Percentiles rank a stretch among this genome's conserved stretches.
phyloP scores from a whole-genome alignment of 2,329 filamentous ascomycete genomes.

The Anisogramma anomala region DNA sequence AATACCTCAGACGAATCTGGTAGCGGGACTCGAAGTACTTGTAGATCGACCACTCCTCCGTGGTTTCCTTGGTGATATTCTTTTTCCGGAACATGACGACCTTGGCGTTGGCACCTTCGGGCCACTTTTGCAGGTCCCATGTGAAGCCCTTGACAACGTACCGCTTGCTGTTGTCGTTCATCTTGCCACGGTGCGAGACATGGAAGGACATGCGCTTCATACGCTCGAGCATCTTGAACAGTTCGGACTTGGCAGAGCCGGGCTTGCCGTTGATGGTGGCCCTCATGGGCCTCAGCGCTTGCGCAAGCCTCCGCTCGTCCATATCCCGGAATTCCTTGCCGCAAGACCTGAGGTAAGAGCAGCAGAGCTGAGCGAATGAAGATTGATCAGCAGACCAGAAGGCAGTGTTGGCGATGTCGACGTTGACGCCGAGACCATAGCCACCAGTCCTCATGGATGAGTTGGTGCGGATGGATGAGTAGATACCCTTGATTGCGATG shows the following conservation, averaged over 20 bases:
- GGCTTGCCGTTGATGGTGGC: neutral
- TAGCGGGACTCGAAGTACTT: constrained; percentile 49
- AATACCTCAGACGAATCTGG: constrained; percentile 34
- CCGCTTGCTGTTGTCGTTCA: constrained; percentile 31
- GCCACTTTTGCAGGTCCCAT: constrained; percentile 31
- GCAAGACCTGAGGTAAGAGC: constrained; percentile 18
- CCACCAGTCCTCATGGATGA: constrained; percentile 32
- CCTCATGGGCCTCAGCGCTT: constrained; percentile 7
- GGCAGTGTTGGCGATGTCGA: constrained; percentile 82
- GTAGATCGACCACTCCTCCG: constrained; percentile 33
- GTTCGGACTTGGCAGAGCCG: constrained; percentile 30
- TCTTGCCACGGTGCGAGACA: constrained; percentile 41
- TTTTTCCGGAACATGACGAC: constrained; percentile 45
- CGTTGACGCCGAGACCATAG: constrained; percentile 65
- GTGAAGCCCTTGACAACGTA: constrained; percentile 43
- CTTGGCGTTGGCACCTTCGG: constrained; percentile 37
- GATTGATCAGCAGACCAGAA: constrained; percentile 55
- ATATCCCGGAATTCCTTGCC: constrained; percentile 18
- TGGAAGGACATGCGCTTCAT: constrained; percentile 45
- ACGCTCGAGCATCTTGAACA: constrained; percentile 43
- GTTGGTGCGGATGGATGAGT: constrained; percentile 73
- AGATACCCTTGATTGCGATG: constrained; percentile 77
- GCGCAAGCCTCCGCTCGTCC: neutral
- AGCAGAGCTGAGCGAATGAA: constrained; percentile 26
- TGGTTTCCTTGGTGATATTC: constrained; percentile 23